phyloP scores from a whole-genome alignment of 352 stramenopile species.

The Pythium rishiriense region DNA sequence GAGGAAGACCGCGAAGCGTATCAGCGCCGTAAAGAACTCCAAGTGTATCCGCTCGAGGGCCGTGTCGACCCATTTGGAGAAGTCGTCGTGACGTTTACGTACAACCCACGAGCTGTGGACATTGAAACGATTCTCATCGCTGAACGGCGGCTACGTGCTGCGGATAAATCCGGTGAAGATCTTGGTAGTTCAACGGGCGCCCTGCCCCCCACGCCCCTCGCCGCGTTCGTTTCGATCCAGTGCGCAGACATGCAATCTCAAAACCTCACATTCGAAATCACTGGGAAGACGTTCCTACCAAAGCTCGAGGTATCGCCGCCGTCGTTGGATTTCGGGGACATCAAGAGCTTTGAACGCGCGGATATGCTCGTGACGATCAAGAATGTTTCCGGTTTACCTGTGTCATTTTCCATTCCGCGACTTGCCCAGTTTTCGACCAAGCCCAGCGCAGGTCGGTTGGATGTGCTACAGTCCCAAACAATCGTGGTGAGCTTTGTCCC shows the following conservation, averaged over 20 bases:
- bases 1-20: conserved; percentile 72
- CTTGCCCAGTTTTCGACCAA: conserved; percentile 78
- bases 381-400: conserved; percentile 69
- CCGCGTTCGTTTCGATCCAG: conserved; percentile 72
- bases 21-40: conserved; percentile 69
- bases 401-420: conserved; percentile 64
- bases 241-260: conserved; percentile 66
- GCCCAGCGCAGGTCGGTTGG: conserved; percentile 64
- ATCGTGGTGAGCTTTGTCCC: conserved; percentile 89
- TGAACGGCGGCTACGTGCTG: conserved; percentile 21
- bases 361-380: conserved; percentile 88
- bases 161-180: conserved; percentile 9
- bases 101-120: conserved; percentile 46
- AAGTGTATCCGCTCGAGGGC: conserved; percentile 53
- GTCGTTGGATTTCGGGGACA: conserved; percentile 82
- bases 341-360: conserved; percentile 68
- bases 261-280: conserved; percentile 77
- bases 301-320: conserved; percentile 45
- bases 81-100: conserved; percentile 45
- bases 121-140: conserved; percentile 30
- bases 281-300: conserved; percentile 57
- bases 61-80: conserved; percentile 65
- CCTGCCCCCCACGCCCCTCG: conserved; percentile 35
- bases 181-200: neutral
- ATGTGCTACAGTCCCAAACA: conserved; percentile 88